These are phyloP conservation scores for Macrolepiota fuliginosa DNA, from an alignment of 768 basidiomycete species.

Conservation along the genomic window DNA sequence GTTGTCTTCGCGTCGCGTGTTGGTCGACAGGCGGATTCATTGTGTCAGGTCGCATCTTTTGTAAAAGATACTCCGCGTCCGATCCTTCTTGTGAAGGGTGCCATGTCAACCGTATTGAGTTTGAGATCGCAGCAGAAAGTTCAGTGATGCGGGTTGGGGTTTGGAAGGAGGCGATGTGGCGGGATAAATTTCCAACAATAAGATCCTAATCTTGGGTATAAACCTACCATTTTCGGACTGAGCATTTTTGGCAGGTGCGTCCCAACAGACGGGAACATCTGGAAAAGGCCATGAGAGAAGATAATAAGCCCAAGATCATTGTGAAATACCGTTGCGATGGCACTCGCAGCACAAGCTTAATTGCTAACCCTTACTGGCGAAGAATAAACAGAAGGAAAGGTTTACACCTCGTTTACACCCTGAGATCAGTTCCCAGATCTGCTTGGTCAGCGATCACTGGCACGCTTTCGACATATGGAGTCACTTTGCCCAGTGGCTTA, in stretches of 20 bases:
- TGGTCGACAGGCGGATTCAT: constrained; percentile 49
- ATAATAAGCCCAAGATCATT: constrained; percentile 36
- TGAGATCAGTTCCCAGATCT: constrained; percentile 11
- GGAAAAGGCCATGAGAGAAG: constrained; percentile 20
- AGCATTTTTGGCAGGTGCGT: constrained; percentile 34
- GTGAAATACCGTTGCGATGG: constrained; percentile 34
- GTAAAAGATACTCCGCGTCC: constrained; percentile 36
- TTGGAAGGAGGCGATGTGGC: constrained; percentile 31
- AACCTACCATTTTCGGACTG: constrained; percentile 34
- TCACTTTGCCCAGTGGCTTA: constrained; percentile 16
- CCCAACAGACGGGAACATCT: constrained; percentile 30
- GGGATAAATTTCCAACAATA: constrained; percentile 47
- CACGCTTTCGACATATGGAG: constrained; percentile 1
- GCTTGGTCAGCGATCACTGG: constrained; percentile 13
- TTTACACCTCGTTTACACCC: not conserved
- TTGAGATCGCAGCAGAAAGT: constrained; percentile 35
- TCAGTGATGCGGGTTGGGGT: constrained; percentile 31
- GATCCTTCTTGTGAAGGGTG: constrained; percentile 41
- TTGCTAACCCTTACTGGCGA: constrained; percentile 1
- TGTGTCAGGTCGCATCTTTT: constrained; percentile 48
- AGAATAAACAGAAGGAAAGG: not conserved
- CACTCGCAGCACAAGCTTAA: constrained; percentile 13
- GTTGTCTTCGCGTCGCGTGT: constrained; percentile 21
- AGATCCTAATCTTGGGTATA: constrained; percentile 42
- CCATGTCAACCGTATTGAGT: constrained; percentile 54